These are phyloP conservation scores for Penicillium sp. DNA, from an alignment of 2,329 filamentous ascomycete species.

Conservation along the genomic window DNA sequence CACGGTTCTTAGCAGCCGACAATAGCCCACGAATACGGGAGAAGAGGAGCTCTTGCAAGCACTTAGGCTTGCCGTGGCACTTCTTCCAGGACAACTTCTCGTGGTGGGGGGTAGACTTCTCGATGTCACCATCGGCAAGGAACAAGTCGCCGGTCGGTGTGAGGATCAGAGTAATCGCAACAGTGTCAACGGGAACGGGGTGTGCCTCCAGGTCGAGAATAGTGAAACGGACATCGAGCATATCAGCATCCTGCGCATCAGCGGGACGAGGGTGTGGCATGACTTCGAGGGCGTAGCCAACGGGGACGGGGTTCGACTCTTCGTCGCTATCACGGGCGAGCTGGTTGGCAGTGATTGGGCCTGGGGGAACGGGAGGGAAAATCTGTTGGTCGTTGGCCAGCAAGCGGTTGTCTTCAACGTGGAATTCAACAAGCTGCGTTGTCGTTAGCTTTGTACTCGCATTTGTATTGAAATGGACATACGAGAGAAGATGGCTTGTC, in stretches of 20 bases:
- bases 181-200: slow-evolving; percentile 46
- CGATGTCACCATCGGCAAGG: slow-evolving; percentile 39
- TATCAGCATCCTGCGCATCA: slow-evolving; percentile 33
- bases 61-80: slow-evolving; percentile 43
- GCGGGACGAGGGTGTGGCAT: slow-evolving; percentile 31
- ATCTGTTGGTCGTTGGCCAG: slow-evolving; percentile 41
- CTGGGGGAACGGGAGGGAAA: slow-evolving; percentile 37
- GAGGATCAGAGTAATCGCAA: slow-evolving; percentile 42
- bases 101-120: slow-evolving; percentile 37
- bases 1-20: slow-evolving; percentile 37
- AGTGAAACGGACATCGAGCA: slow-evolving; percentile 46
- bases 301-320: slow-evolving; percentile 36
- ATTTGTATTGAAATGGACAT: slow-evolving; percentile 12
- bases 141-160: slow-evolving; percentile 36
- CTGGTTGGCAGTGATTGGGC: slow-evolving; percentile 35
- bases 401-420: slow-evolving; percentile 34
- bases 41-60: slow-evolving; percentile 39
- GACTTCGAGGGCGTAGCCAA: slow-evolving; percentile 47
- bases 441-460: neutral
- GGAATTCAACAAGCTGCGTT: slow-evolving; percentile 37
- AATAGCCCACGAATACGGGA: slow-evolving; percentile 42
- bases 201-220: slow-evolving; percentile 44
- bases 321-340: slow-evolving; percentile 36
- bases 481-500: slow-evolving; percentile 39
- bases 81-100: slow-evolving; percentile 43